Percentiles rank a stretch among this genome's conserved stretches.
These are phyloP conservation scores for Phytophthora pluvialis DNA, from an alignment of 352 stramenopile species.

Conservation along the genomic window DNA sequence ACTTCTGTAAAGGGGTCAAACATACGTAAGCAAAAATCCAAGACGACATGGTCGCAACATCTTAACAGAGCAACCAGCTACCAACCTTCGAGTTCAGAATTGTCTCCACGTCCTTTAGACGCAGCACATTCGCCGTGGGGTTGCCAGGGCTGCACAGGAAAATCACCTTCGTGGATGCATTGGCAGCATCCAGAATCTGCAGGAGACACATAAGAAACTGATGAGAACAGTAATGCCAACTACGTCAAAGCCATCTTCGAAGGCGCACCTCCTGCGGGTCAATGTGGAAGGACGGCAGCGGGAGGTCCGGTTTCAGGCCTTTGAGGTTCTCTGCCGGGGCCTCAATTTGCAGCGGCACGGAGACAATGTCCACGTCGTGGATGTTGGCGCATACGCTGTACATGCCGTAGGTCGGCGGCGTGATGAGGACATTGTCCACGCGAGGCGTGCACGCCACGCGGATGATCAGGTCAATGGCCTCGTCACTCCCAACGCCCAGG, in stretches of 20 bases:
- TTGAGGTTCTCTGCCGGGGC: conserved; percentile 61
- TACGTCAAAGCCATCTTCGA: not conserved
- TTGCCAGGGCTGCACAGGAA: conserved; percentile 98
- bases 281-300: conserved; percentile 84
- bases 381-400: conserved; percentile 99
- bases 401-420: conserved; percentile 98
- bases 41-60: not conserved
- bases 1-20: conserved; percentile 46
- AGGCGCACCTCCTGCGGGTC: conserved; percentile 62
- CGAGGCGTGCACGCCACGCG: conserved; percentile 96
- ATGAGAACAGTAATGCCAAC: not conserved
- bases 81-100: conserved; percentile 84
- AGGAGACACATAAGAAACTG: not conserved
- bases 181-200: conserved; percentile 91
- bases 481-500: conserved; percentile 97
- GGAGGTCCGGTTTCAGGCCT: conserved; percentile 60
- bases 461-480: conserved; percentile 98
- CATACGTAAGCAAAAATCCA: conserved; percentile 2
- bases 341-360: conserved; percentile 90
- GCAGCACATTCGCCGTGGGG: conserved; percentile 95
- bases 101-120: conserved; percentile 89
- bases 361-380: conserved; percentile 96
- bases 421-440: conserved; percentile 95
- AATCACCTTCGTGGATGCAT: conserved; percentile 94
- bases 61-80: conserved; percentile 4